A percentile compares a stretch with the other conserved stretches of the same genome.
These are phyloP conservation scores for Echium plantagineum DNA, from an alignment of 257 asterid species.

Conservation along the genomic window DNA sequence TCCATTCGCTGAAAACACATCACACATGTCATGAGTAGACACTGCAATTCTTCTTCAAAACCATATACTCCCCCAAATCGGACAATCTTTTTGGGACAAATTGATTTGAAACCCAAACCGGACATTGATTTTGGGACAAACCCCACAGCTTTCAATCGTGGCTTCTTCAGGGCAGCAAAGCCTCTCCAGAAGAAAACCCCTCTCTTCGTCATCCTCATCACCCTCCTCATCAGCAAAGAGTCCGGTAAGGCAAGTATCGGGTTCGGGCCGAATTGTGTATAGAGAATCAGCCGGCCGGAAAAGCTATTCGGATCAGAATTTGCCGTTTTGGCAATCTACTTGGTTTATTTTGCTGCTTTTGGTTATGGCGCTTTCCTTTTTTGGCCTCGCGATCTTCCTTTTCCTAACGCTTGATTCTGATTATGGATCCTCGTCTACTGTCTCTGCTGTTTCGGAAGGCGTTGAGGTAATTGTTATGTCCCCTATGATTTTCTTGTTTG, in stretches of 20 bases:
- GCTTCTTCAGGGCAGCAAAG: constrained; percentile 62
- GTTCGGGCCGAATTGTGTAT: constrained; percentile 38
- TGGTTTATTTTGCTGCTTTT: constrained; percentile 46
- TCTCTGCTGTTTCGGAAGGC: constrained; percentile 86
- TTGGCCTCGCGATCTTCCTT: constrained; percentile 50
- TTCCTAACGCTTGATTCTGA: constrained; percentile 56
- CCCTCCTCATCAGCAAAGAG: background rate
- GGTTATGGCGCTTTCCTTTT: constrained; percentile 62
- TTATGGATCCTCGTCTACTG: constrained; percentile 30
- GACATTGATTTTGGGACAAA: too few relatives aligned
- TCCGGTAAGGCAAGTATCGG: constrained; percentile 23
- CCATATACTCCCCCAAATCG: too few relatives aligned
- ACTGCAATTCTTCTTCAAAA: background rate
- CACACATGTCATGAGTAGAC: constrained; percentile 9
- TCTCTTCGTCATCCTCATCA: constrained; percentile 23
- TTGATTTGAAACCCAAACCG: constrained; percentile 4
- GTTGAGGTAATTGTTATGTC: constrained; percentile 43
- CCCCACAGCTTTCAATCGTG: constrained; percentile 37
- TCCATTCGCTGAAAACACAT: constrained; percentile 19
- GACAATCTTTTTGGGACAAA: constrained; percentile 1
- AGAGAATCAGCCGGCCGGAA: constrained; percentile 28
- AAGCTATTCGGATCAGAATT: constrained; percentile 30
- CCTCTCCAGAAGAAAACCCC: constrained; percentile 50
- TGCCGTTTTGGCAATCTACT: constrained; percentile 57
- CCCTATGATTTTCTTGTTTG: background rate